Base-by-base conservation (phyloP, 1,139 yeast species). In the Suhomyces taliae region DNA sequence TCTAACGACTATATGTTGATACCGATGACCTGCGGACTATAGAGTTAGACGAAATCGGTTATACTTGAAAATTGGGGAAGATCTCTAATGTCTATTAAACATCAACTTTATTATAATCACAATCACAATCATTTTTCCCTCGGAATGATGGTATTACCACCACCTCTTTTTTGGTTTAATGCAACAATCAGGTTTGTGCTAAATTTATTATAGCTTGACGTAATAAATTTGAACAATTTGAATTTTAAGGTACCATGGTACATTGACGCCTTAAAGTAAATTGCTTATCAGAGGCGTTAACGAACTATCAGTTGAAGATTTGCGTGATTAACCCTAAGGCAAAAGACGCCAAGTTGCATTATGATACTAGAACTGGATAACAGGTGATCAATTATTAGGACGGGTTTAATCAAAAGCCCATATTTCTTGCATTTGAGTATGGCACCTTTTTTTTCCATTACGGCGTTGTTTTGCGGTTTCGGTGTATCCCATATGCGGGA, bases 41-140 rank as follows among this genome's bases (percentile, higher is more conserved):
- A 14, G 29, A 11, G 15, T 11, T 41, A 45, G 45, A 45, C 48
- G 48, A 45, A 36, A 29, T 37, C 48, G 48, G 45, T 15, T 37
- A 45, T 38, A 39, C 33, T 45, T 39, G 45, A 19, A 19, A 9
- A 27, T 27, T n/a, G 24, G 24, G 7, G 24, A 19, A 19, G 24
- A 19, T 19, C 24, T 19, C 24, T 19, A 19, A 19, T 19, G 24
- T 19, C 24, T 19, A 19, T 19, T 19, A 19, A 19, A 19, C 24
- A 19, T 19, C 24, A 19, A 4, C 24, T 19, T 19, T 19, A 19
- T 19, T 19, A 19, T 19, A 19, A 19, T 19, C 24, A 19, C 24
- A 19, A 19, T 19, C 24, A 19, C 24, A 19, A 19, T 19, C 24
- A 19, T 29, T 11, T 29, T 29, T 36, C 8, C 26, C 40, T 41